Evolutionary conservation across 371 early-diverging fungal genomes (phyloP).

Genomic region (Mucor racemosus): DNA sequence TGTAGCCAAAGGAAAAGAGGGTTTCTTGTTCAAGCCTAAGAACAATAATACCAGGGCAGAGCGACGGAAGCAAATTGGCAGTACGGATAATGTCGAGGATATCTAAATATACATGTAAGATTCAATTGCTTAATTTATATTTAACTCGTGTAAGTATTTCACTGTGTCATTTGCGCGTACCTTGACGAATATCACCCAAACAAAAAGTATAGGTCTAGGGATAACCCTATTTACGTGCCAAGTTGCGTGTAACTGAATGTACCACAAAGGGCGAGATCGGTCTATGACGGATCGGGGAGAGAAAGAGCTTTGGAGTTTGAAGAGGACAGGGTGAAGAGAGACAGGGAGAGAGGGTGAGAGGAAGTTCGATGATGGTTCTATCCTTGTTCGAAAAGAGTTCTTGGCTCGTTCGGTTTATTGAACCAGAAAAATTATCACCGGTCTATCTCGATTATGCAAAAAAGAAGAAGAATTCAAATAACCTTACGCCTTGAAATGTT

Average conservation of each 20-base stretch:
- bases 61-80: not conserved
- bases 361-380: not conserved
- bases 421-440: not conserved
- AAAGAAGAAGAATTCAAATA: not conserved
- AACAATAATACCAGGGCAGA: not conserved
- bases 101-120: not conserved
- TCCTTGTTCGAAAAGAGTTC: not conserved
- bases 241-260: constrained; percentile 2
- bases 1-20: not conserved
- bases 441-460: too few relatives aligned
- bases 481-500: not conserved
- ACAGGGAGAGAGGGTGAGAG: not conserved
- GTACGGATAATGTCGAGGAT: not conserved
- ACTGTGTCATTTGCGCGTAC: not conserved
- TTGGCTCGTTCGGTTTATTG: not conserved
- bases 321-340: not conserved
- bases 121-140: too few relatives aligned
- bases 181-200: not conserved
- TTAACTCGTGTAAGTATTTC: not conserved
- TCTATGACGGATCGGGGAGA: not conserved
- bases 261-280: not conserved
- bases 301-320: not conserved
- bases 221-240: too few relatives aligned
- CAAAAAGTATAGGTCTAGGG: not conserved
- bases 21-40: too few relatives aligned